These are phyloP conservation scores for Daldinia sp. DNA, from an alignment of 2,329 filamentous ascomycete genomes.

Conservation along the genomic window DNA sequence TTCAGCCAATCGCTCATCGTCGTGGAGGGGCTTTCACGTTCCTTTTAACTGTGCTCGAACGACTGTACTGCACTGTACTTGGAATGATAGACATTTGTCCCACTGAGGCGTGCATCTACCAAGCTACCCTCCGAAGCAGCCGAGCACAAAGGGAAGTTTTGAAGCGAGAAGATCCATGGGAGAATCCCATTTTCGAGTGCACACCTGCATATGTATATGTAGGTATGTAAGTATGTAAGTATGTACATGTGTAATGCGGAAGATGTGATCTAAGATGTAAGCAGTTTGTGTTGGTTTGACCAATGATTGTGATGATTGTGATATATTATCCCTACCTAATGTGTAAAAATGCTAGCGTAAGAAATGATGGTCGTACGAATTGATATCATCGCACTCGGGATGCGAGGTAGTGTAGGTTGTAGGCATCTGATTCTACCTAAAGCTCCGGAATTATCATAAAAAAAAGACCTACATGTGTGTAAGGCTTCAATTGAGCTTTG, in stretches of 20 bases:
- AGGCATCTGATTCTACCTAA: neutral
- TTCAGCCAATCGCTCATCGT: conserved; percentile 56
- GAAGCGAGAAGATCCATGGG: conserved; percentile 15
- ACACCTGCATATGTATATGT: conserved; percentile 1
- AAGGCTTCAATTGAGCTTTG: neutral
- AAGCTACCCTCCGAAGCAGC: conserved; percentile 23
- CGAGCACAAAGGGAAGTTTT: conserved; percentile 11
- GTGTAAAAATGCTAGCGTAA: neutral
- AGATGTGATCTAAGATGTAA: conserved; percentile 17
- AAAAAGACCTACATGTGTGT: neutral
- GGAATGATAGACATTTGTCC: conserved; percentile 28
- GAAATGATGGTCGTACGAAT: neutral
- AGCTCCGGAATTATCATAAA: conserved; percentile 1
- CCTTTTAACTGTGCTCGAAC: conserved; percentile 1
- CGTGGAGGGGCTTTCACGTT: conserved; percentile 12
- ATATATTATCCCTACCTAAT: neutral
- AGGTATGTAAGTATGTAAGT: neutral
- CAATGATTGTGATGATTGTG: conserved; percentile 14
- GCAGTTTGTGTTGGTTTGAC: conserved; percentile 18
- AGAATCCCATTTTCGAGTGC: conserved; percentile 4
- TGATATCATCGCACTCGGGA: neutral
- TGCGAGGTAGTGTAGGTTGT: neutral
- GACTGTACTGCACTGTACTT: conserved; percentile 30
- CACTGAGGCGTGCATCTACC: conserved; percentile 34
- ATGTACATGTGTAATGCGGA: conserved; percentile 1